phyloP scores from a whole-genome alignment of 1,139 yeast genomes.

The Geotrichum klebahnii region DNA sequence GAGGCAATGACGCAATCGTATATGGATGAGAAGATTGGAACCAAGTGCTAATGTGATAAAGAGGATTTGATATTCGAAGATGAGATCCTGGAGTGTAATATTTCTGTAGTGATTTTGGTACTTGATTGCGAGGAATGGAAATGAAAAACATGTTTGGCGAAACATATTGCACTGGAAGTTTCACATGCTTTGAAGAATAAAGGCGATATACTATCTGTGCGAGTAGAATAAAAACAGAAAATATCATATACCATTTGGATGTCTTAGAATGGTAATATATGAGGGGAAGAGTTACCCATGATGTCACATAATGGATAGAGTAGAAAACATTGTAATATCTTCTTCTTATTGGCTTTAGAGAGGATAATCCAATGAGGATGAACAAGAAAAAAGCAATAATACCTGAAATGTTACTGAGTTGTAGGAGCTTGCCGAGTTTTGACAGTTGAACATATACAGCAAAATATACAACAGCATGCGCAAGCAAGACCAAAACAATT shows the following conservation, averaged over 20 bases:
- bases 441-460: constrained; percentile 49
- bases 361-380: constrained; percentile 53
- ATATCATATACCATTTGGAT: constrained; percentile 48
- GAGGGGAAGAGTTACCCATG: constrained; percentile 60
- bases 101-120: constrained; percentile 35
- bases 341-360: constrained; percentile 58
- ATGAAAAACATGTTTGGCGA: constrained; percentile 47
- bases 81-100: constrained; percentile 51
- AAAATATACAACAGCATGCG: constrained; percentile 62
- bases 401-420: constrained; percentile 57
- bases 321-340: constrained; percentile 57
- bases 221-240: constrained; percentile 35
- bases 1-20: constrained; percentile 70
- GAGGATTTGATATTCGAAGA: constrained; percentile 44
- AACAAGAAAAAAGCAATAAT: constrained; percentile 62
- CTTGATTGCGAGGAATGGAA: constrained; percentile 43
- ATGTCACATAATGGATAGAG: constrained; percentile 59
- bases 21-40: constrained; percentile 70
- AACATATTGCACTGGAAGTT: constrained; percentile 44
- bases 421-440: constrained; percentile 50
- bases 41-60: constrained; percentile 41
- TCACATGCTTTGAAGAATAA: constrained; percentile 38
- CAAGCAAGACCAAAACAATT: constrained; percentile 56
- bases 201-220: constrained; percentile 40
- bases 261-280: constrained; percentile 65